Evolutionary conservation across 768 basidiomycete species (phyloP), one percentile per base, ranked within the genome.

Genomic region (Hysterangium stoloniferum): DNA sequence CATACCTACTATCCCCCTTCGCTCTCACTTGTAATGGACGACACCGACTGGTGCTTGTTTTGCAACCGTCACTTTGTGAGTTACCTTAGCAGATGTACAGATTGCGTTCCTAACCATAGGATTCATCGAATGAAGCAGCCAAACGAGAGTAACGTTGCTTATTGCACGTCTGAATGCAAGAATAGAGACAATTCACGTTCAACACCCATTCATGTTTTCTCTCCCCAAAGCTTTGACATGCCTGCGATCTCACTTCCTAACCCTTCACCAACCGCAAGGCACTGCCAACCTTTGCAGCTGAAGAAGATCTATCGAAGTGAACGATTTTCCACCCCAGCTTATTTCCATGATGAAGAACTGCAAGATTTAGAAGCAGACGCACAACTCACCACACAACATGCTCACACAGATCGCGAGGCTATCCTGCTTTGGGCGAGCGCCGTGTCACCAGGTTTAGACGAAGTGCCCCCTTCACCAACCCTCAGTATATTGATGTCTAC

Each of bases 1-100:
- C 15, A 12, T 38, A 22, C 19, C 32, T 34, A 27, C 43, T 24
- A 20, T 27, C n/a, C 22, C 41, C 25, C 5, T 32, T 25, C 15
- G 7, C 4, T 36, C 25, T 27, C 53, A 19, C 47, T 13, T 57
- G 63, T 66, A 58, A 78, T 82, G 74, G 6, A 6, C 15, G 82
- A 84, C 65, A 73, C 75, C 56, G 77, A 84, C 69, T 84, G 80
- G 80, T 87, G 84, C 62, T 69, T 86, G 57, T 69, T 71, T 49
- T 87, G 84, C 70, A 71, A 73, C 56, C 71, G 74, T 56, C 75
- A 72, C 57, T 64, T 81, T 55, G 83, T 78, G 62, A 32, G 78
- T 35, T 37, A 5, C 17, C 47, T 36, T 31, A 17, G 22, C 28
- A 13, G 4, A 17, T 41, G 3, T 41, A 9, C 4, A 12, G 20